Conservation (phyloP, 257 asterid genomes). For the Linaria vulgaris region DNA sequence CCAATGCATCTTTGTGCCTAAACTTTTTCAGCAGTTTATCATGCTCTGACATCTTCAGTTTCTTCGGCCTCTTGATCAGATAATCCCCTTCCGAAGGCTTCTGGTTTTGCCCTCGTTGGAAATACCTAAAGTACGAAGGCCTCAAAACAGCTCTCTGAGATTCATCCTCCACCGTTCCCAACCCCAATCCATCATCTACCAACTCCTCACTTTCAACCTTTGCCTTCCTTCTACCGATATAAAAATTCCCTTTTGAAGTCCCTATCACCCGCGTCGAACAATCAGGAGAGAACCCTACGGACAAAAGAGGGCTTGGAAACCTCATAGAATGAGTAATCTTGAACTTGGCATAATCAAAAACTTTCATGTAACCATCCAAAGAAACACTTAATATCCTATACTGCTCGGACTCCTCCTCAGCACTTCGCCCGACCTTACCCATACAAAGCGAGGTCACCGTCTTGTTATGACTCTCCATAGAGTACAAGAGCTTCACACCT, state of each 20-base stretch:
- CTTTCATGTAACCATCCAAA: conserved; percentile 89
- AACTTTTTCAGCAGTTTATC: conserved; percentile 79
- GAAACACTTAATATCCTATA: conserved; percentile 76
- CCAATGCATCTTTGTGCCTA: conserved; percentile 80
- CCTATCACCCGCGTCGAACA: conserved; percentile 77
- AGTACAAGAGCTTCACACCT: conserved; percentile 78
- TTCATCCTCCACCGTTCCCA: conserved; percentile 45
- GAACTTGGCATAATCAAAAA: conserved; percentile 73
- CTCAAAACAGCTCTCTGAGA: conserved; percentile 51
- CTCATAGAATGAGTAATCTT: conserved; percentile 83
- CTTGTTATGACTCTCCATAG: conserved; percentile 94
- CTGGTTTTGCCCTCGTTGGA: conserved; percentile 72
- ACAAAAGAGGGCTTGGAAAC: conserved; percentile 73
- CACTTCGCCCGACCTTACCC: conserved; percentile 54
- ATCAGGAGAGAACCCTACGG: conserved; percentile 77
- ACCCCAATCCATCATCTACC: conserved; percentile 34
- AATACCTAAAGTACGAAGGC: conserved; percentile 83
- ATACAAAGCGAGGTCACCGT: conserved; percentile 79
- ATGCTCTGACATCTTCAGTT: conserved; percentile 66
- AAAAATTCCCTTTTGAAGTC: conserved; percentile 70
- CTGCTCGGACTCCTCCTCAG: conserved; percentile 56
- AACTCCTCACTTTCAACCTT: conserved; percentile 30
- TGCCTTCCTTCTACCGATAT: conserved; percentile 64
- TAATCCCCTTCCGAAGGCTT: conserved; percentile 76
- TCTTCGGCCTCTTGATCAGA: conserved; percentile 60